Evolutionary conservation across 2,329 filamentous ascomycete genomes (phyloP), one percentile per base, ranked within the genome.

Genomic region (Ophiosphaerella herpotricha): DNA sequence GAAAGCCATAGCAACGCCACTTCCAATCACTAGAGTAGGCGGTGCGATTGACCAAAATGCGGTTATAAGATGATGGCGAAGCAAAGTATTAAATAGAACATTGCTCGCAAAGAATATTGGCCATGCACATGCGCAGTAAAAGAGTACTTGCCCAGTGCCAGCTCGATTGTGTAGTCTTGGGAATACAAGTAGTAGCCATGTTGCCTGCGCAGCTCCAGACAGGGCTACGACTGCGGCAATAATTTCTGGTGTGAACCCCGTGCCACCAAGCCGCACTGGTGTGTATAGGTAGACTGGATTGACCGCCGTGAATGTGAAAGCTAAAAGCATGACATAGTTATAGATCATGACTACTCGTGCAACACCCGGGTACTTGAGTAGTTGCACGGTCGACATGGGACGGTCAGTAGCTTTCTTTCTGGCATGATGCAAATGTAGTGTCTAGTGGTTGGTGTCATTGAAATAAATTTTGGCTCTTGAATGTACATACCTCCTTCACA

Each of bases 171-270:
- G 89, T 1, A 93, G 70, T 0, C 78, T 75, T 1, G 89, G 88
- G 64, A 93, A 92, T 29, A 81, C 76, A 12, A 90, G 55, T 0
- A 93, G 77, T 2, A 91, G 81, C 88, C 89, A 93, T 6, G 82
- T 49, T 1, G 87, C 84, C 69, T 93, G 90, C 4, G 83, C 79
- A 13, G 82, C 73, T 11, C 90, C 90, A 18, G 80, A 82, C 1
- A 86, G 49, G 1, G 79, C 83, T 74, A 93, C 82, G 72, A 87
- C 82, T 2, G 85, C 60, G 1, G 87, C 86, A 54, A 91, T 93
- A 44, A 83, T 79, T 4, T 81, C 66, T 0, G 86, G 76, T 0
- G 78, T 72, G 68, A 91, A 87, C 2, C 79, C 82, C 40, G 85
- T 81, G 0, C 90, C 90, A 31, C 89, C 89, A 0, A 86, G 77